Percentiles rank a stretch among this genome's conserved stretches.
These are phyloP conservation scores for Aspergillus panamensis DNA, from an alignment of 495 filamentous ascomycete genomes.

Conservation along the genomic window DNA sequence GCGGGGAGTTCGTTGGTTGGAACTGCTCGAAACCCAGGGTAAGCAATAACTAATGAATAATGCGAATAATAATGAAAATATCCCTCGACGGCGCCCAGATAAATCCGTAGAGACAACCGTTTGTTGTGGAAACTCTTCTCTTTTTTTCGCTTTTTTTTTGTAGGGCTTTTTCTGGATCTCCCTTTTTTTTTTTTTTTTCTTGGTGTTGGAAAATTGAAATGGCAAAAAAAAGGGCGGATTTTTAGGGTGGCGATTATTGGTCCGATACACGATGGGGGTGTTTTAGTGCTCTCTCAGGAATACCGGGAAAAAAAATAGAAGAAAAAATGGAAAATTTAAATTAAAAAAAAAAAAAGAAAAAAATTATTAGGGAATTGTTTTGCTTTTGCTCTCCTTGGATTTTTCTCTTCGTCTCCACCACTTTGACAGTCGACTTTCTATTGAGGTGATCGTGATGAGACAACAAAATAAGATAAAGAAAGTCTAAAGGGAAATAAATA, in stretches of 20 bases:
- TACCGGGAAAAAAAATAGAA: slow-evolving; percentile 11
- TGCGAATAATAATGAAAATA: slow-evolving; percentile 19
- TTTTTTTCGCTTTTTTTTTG: not conserved
- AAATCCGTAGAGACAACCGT: slow-evolving; percentile 30
- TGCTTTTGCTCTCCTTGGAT: slow-evolving; percentile 5
- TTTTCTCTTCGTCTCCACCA: not conserved
- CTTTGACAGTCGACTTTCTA: not conserved
- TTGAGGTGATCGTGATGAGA: not conserved
- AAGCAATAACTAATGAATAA: slow-evolving; percentile 21
- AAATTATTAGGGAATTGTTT: slow-evolving; percentile 1
- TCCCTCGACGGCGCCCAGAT: not conserved
- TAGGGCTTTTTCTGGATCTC: slow-evolving; percentile 17
- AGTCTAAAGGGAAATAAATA: not conserved
- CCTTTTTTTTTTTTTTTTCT: slow-evolving; percentile 21
- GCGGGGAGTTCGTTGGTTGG: slow-evolving; percentile 24
- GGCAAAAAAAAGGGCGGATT: slow-evolving; percentile 22
- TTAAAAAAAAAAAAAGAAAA: slow-evolving; percentile 4
- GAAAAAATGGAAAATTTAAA: slow-evolving; percentile 5
- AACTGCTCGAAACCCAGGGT: slow-evolving; percentile 11
- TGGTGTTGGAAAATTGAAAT: slow-evolving; percentile 15
- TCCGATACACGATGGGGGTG: slow-evolving; percentile 12
- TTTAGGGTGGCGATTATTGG: slow-evolving; percentile 28
- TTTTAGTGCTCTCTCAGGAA: slow-evolving; percentile 19
- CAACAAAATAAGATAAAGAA: not conserved
- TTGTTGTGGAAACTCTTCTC: slow-evolving; percentile 3